A percentile compares a stretch with the other conserved stretches of the same genome.
These are phyloP conservation scores for Diutina rugosa DNA, from an alignment of 1,139 yeast genomes.

Conservation along the genomic window DNA sequence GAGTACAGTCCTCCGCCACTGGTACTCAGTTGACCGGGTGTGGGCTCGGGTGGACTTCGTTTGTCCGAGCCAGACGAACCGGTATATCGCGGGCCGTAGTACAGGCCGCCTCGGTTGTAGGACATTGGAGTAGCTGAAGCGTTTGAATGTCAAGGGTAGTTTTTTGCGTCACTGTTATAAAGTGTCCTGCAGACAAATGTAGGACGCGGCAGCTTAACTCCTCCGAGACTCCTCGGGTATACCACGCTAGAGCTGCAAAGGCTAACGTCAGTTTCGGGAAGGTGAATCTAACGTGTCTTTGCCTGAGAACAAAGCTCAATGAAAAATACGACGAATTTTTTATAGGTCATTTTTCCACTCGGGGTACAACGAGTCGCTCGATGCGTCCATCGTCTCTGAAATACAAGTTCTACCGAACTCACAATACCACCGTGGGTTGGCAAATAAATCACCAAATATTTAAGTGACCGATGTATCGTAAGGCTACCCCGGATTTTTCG, in stretches of 20 bases:
- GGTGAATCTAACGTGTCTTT: no score
- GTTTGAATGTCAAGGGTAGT: background rate
- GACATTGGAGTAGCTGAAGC: background rate
- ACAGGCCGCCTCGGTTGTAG: background rate
- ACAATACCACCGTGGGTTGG: no score
- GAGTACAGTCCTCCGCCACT: background rate
- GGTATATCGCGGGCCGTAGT: conserved; percentile 1
- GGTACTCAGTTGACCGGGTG: background rate
- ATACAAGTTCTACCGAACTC: no score
- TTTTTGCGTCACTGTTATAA: background rate
- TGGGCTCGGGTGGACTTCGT: background rate
- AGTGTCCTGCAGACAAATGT: background rate
- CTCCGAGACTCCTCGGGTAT: background rate
- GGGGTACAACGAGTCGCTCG: no score
- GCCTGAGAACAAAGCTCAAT: no score
- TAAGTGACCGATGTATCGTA: background rate
- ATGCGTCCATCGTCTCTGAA: no score
- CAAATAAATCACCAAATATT: no score
- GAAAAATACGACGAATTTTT: no score
- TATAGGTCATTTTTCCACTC: no score
- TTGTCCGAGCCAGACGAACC: background rate
- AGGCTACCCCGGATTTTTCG: no score
- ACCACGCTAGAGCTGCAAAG: background rate
- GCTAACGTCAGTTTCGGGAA: no score
- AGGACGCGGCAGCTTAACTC: background rate